phyloP scores from a whole-genome alignment of 1,139 yeast genomes.

The Meyerozyma smithsonii region DNA sequence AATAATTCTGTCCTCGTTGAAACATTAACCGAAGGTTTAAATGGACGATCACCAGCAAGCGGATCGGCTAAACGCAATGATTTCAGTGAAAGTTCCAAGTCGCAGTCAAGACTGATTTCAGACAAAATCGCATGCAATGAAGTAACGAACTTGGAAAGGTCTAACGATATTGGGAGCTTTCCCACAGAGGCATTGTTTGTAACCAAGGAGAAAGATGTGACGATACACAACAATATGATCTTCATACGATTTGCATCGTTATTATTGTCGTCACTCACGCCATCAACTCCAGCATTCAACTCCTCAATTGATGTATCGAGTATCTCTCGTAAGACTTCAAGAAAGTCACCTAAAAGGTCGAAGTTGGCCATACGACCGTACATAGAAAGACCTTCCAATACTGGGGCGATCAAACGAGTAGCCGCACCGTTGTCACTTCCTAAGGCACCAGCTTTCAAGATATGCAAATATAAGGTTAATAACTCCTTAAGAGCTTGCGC shows the following conservation, averaged over 20 bases:
- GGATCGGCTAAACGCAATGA: conserved; percentile 79
- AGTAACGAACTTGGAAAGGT: conserved; percentile 66
- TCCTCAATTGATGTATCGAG: conserved; percentile 44
- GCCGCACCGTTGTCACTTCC: conserved; percentile 21
- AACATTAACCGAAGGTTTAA: conserved; percentile 72
- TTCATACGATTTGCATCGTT: conserved; percentile 38
- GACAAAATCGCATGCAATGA: conserved; percentile 65
- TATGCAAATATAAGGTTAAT: conserved; percentile 70
- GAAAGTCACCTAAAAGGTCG: conserved; percentile 85
- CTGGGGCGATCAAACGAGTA: conserved; percentile 66
- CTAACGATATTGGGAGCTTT: conserved; percentile 54
- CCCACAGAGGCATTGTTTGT: conserved; percentile 64
- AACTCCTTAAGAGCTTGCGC: conserved; percentile 75
- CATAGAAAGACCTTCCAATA: conserved; percentile 84
- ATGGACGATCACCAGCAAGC: conserved; percentile 33
- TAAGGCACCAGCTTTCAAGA: conserved; percentile 49
- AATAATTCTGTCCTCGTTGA: conserved; percentile 86
- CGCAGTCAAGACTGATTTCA: conserved; percentile 71
- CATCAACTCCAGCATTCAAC: conserved; percentile 9
- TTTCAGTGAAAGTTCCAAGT: conserved; percentile 80
- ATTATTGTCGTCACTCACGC: conserved; percentile 1
- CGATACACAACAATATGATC: conserved; percentile 75
- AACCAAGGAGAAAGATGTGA: conserved; percentile 81
- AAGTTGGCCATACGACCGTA: conserved; percentile 91
- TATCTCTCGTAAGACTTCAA: conserved; percentile 82